These are phyloP conservation scores for Angophora floribunda DNA, from an alignment of 345 rosid species.

Conservation along the genomic window DNA sequence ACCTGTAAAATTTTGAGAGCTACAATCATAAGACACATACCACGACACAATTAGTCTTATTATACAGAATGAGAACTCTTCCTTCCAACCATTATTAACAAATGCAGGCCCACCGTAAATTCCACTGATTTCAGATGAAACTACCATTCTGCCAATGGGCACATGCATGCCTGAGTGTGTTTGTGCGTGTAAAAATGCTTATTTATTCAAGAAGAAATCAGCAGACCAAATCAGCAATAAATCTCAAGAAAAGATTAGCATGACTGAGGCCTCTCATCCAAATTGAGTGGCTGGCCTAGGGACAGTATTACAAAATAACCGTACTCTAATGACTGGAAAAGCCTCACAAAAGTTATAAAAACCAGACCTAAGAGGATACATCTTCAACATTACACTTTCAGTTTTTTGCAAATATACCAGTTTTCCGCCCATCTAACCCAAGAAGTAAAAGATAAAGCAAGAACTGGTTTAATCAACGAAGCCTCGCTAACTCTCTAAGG, in stretches of 20 bases:
- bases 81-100: neutral
- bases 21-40: neutral
- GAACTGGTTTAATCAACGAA: neutral
- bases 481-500: neutral
- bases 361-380: neutral
- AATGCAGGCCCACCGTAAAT: neutral
- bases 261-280: neutral
- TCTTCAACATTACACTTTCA: neutral
- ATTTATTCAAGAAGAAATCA: neutral
- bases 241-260: neutral
- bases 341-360: neutral
- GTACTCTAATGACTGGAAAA: neutral
- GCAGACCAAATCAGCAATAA: neutral
- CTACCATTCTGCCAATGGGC: neutral
- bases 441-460: neutral
- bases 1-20: constrained; percentile 35
- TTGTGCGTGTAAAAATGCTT: neutral
- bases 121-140: neutral
- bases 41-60: neutral
- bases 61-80: neutral
- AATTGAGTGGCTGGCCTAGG: neutral
- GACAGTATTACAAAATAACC: neutral
- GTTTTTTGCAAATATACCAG: neutral
- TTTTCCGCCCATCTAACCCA: neutral
- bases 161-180: neutral